Base-by-base conservation (phyloP, 2,329 filamentous ascomycete genomes). In the Alternaria conjuncta region DNA sequence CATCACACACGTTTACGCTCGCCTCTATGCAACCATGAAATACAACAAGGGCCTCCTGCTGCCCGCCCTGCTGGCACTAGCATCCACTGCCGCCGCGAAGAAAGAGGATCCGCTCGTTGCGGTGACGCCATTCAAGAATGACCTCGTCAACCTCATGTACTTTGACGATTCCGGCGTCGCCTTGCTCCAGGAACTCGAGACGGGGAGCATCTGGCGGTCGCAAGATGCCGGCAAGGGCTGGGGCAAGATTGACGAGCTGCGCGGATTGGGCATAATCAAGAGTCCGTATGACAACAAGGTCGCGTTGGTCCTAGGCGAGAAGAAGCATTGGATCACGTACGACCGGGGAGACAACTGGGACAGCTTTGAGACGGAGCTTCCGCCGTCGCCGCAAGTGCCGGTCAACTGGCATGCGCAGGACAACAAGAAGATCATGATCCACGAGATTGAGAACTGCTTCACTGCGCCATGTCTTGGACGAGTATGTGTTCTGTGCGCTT, bases 101-200 rank as follows among this genome's bases (percentile, higher is more conserved):
- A 90, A 86, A 67, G 72, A 75, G 5, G 67, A 85, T 53, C 94
- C 94, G 23, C 85, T 85, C 60, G 86, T 97, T 73, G 84, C 86
- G 65, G 82, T 85, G 63, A 91, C 84, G 57, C 81, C 86, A 50
- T 92, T 97, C 81, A 84, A 91, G 47, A 84, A 89, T 72, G 81
- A 85, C 57, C 92, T 93, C 1, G 78, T 82, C 57, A 89, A 89
- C 77, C 83, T 97, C 69, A 91, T 92, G 82, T 99, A 97, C 82
- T 98, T 99, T 77, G 90, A 96, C 75, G 92, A 95, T 79, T 94
- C 92, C 69, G 90, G 97, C 78, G 88, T 91, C 55, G 85, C 97
- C 63, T 81, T 98, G 49, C 89, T 93, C 76, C 89, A 91, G 72
- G 92, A 97, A 77, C 75, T 83, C 54, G 79, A 85, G 13, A 86